phyloP scores from a whole-genome alignment of 768 basidiomycete genomes.

The Agaricus blazei region DNA sequence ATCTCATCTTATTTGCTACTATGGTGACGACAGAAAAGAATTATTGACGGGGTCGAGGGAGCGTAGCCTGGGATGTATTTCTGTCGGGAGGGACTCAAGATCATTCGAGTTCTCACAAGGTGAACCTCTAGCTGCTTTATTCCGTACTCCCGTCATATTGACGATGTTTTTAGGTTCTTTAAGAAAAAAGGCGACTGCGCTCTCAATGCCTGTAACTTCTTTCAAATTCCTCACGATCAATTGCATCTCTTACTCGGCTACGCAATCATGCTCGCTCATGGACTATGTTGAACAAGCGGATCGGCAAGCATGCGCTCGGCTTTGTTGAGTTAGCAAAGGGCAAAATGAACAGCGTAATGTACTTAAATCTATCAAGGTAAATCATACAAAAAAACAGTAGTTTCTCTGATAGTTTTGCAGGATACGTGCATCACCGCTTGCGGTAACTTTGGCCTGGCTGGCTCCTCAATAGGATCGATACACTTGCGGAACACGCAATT shows the following conservation, averaged over 20 bases:
- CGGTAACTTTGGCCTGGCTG: slow-evolving; percentile 90
- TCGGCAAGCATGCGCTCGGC: slow-evolving; percentile 72
- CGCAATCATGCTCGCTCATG: slow-evolving; percentile 80
- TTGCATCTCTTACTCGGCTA: slow-evolving; percentile 70
- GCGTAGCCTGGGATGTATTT: slow-evolving; percentile 83
- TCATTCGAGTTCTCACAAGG: slow-evolving; percentile 96
- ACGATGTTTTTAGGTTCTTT: slow-evolving; percentile 57
- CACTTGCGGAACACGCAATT: slow-evolving; percentile 98
- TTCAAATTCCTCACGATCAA: slow-evolving; percentile 83
- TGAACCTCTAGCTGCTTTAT: slow-evolving; percentile 18
- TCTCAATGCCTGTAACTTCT: slow-evolving; percentile 74
- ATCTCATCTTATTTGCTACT: slow-evolving; percentile 89
- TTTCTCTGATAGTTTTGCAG: slow-evolving; percentile 27
- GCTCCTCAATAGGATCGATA: slow-evolving; percentile 76
- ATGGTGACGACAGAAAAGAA: slow-evolving; percentile 96
- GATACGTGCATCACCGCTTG: slow-evolving; percentile 89
- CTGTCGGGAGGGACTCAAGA: slow-evolving; percentile 91
- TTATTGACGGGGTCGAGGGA: slow-evolving; percentile 86
- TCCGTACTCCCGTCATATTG: not conserved
- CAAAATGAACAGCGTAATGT: slow-evolving; percentile 39
- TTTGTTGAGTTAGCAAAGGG: slow-evolving; percentile 46
- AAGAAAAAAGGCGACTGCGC: slow-evolving; percentile 68
- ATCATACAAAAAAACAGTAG: not conserved
- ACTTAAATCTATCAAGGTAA: slow-evolving; percentile 70
- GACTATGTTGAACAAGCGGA: slow-evolving; percentile 76